These are phyloP conservation scores for Penicillium maclennaniae DNA, from an alignment of 495 filamentous ascomycete genomes.

Conservation along the genomic window DNA sequence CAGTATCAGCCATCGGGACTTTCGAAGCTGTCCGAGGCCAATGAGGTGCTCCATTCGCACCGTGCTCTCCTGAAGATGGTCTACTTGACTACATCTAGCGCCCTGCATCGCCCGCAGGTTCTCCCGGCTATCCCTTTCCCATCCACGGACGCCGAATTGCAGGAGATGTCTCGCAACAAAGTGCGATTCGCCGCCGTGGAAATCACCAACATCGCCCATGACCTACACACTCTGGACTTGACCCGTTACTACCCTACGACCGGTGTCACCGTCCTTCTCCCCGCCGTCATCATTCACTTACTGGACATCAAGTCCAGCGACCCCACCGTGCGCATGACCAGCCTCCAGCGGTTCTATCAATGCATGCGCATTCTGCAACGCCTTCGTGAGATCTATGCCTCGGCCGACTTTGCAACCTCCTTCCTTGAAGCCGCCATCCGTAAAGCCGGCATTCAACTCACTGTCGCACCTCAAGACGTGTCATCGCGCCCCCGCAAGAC, in stretches of 20 bases:
- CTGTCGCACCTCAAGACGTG: conserved; percentile 39
- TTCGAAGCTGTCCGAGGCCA: conserved; percentile 43
- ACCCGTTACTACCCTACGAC: conserved; percentile 80
- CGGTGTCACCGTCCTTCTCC: conserved; percentile 82
- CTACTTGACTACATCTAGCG: conserved; percentile 80
- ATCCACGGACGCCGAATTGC: conserved; percentile 56
- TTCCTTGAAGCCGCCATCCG: conserved; percentile 82
- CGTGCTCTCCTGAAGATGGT: conserved; percentile 81
- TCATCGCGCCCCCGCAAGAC: conserved; percentile 17
- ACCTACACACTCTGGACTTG: conserved; percentile 63
- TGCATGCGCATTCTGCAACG: conserved; percentile 82
- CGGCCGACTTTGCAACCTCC: conserved; percentile 78
- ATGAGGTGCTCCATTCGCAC: conserved; percentile 64
- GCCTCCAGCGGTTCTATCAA: conserved; percentile 72
- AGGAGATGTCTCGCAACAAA: conserved; percentile 73
- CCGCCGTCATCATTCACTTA: conserved; percentile 86
- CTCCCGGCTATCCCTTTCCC: conserved; percentile 65
- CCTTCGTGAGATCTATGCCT: conserved; percentile 78
- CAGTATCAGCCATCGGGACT: conserved; percentile 51
- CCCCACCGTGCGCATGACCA: conserved; percentile 60
- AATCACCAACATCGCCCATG: conserved; percentile 73
- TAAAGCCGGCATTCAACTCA: conserved; percentile 65
- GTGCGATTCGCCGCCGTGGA: conserved; percentile 75
- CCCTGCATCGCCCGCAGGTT: conserved; percentile 83
- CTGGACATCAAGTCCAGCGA: conserved; percentile 81